A percentile compares a stretch with the other conserved stretches of the same genome.
Conservation (phyloP, 768 basidiomycete genomes). For the Lyophyllum shimeji region DNA sequence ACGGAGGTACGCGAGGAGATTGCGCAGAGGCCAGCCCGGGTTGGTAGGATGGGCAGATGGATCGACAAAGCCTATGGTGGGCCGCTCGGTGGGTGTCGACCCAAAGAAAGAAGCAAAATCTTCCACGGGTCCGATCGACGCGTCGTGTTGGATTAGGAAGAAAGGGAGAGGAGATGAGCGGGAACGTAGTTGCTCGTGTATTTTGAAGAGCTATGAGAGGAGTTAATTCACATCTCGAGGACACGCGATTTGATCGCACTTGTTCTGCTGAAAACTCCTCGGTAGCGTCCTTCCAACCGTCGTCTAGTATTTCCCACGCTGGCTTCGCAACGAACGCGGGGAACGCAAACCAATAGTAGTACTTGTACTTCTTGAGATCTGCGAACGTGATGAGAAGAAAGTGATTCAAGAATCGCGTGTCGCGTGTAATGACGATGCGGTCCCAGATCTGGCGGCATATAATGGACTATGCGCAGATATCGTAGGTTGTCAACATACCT, state of each 20-base stretch:
- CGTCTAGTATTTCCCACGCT: constrained; percentile 76
- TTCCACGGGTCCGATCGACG: constrained; percentile 52
- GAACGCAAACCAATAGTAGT: constrained; percentile 98
- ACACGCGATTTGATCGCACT: constrained; percentile 27
- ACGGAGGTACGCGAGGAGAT: constrained; percentile 81
- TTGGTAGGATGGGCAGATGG: constrained; percentile 75
- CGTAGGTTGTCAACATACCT: constrained; percentile 37
- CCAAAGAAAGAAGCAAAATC: constrained; percentile 60
- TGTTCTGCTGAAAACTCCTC: constrained; percentile 40
- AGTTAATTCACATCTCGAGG: not conserved
- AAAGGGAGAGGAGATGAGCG: constrained; percentile 44
- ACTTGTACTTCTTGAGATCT: constrained; percentile 97
- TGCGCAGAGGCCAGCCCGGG: constrained; percentile 93
- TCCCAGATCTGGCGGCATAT: constrained; percentile 62
- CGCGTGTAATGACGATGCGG: constrained; percentile 48
- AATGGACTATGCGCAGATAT: not conserved
- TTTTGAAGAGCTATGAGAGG: constrained; percentile 44
- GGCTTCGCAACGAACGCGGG: constrained; percentile 90
- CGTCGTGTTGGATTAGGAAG: constrained; percentile 55
- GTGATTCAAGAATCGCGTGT: constrained; percentile 58
- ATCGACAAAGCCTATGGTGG: constrained; percentile 71
- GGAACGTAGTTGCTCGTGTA: constrained; percentile 49
- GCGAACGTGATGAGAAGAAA: constrained; percentile 94
- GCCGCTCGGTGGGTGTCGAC: constrained; percentile 22
- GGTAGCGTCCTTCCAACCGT: constrained; percentile 56